These are phyloP conservation scores for Erodium texanum DNA, from an alignment of 441 rosid species.

Conservation along the genomic window DNA sequence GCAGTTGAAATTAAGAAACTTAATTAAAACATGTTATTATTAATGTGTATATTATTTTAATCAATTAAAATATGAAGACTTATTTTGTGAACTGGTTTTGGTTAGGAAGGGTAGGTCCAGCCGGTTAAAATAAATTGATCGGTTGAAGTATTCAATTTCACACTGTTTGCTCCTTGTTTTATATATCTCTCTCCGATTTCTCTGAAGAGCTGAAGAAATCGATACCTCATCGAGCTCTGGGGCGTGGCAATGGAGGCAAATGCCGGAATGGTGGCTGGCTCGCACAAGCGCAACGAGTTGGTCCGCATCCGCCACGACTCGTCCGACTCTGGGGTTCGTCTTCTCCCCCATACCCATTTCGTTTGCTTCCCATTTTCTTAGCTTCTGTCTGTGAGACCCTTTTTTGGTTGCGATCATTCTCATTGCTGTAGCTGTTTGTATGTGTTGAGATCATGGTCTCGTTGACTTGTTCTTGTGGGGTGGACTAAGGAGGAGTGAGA, in stretches of 20 bases:
- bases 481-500: background rate
- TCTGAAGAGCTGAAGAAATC: background rate
- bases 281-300: slow-evolving; percentile 3
- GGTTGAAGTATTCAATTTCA: background rate
- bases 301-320: background rate
- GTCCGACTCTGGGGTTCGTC: slow-evolving; percentile 7
- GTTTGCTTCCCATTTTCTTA: background rate
- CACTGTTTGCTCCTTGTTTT: background rate
- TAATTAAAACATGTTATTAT: too few species aligned
- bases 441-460: background rate
- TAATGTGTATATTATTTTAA: too few species aligned
- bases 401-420: background rate
- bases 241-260: background rate
- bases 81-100: too few species aligned
- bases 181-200: background rate
- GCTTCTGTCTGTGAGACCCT: background rate
- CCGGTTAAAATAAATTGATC: background rate
- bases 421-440: background rate
- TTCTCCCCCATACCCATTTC: background rate
- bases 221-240: background rate
- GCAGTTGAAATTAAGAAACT: too few species aligned
- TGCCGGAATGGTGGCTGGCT: background rate
- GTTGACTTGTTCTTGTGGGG: background rate
- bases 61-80: too few species aligned
- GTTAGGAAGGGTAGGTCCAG: background rate